These are phyloP conservation scores for Saturnispora diversa DNA, from an alignment of 805 yeast species.

Conservation along the genomic window DNA sequence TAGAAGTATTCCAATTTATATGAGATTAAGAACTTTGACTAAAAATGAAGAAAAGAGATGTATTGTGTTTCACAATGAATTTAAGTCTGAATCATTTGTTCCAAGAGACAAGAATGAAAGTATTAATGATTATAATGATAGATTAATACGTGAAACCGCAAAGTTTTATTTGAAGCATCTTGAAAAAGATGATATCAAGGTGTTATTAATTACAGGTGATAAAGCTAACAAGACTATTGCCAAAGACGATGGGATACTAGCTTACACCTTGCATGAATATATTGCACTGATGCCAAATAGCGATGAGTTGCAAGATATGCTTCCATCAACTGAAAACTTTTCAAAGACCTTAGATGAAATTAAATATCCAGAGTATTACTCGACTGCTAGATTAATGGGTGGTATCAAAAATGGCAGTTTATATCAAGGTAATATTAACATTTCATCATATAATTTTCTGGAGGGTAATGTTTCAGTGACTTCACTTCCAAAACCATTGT, in stretches of 20 bases:
- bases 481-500: constrained; percentile 70
- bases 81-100: constrained; percentile 61
- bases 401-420: constrained; percentile 83
- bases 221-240: constrained; percentile 56
- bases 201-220: constrained; percentile 72
- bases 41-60: constrained; percentile 75
- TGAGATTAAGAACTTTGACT: constrained; percentile 69
- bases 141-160: constrained; percentile 74
- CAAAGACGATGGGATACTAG: constrained; percentile 40
- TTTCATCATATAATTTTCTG: constrained; percentile 78
- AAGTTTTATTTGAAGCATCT: constrained; percentile 69
- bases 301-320: constrained; percentile 66
- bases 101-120: constrained; percentile 57
- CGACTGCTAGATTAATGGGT: constrained; percentile 78
- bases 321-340: constrained; percentile 48
- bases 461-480: constrained; percentile 76
- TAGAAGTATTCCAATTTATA: constrained; percentile 78
- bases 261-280: constrained; percentile 59
- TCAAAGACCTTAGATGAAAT: constrained; percentile 39
- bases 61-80: constrained; percentile 90
- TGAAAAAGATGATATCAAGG: constrained; percentile 33
- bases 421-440: constrained; percentile 74
- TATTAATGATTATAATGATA: constrained; percentile 83
- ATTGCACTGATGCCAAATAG: constrained; percentile 61
- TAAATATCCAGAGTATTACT: constrained; percentile 67